These are phyloP conservation scores for Phytophthora pistaciae DNA, from an alignment of 352 stramenopile genomes.

Conservation along the genomic window DNA sequence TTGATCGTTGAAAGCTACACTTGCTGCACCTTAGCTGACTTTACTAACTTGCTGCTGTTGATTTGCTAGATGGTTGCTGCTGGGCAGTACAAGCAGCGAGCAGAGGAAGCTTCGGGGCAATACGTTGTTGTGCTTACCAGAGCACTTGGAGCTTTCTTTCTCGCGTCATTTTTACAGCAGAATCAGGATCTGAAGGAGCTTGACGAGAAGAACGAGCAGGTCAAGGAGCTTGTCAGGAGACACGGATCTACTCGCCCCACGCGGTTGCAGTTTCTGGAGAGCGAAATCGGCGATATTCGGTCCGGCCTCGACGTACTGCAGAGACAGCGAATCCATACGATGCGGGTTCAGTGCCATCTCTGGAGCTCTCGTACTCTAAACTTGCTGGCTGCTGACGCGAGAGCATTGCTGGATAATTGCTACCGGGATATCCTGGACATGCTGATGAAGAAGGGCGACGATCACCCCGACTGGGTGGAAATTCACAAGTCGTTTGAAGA, in stretches of 20 bases:
- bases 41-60: neutral
- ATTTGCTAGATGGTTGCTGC: neutral
- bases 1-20: neutral
- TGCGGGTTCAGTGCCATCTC: neutral
- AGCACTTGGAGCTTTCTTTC: neutral
- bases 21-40: neutral
- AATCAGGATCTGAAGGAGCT: constrained; percentile 5
- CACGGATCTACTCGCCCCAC: constrained; percentile 3
- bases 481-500: constrained; percentile 12
- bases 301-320: constrained; percentile 1
- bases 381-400: neutral
- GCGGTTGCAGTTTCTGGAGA: neutral
- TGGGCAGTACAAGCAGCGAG: constrained; percentile 6
- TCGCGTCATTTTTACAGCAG: constrained; percentile 1
- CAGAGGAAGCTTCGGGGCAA: neutral
- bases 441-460: constrained; percentile 6
- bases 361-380: constrained; percentile 1
- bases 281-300: constrained; percentile 3
- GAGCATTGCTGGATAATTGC: neutral
- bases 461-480: constrained; percentile 8
- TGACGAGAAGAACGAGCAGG: neutral
- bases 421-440: constrained; percentile 2
- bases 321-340: constrained; percentile 1
- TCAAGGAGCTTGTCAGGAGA: constrained; percentile 1
- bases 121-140: neutral